A percentile compares a stretch with the other conserved stretches of the same genome.
phyloP scores from a whole-genome alignment of 257 asterid genomes.

The Gentiana dahurica region DNA sequence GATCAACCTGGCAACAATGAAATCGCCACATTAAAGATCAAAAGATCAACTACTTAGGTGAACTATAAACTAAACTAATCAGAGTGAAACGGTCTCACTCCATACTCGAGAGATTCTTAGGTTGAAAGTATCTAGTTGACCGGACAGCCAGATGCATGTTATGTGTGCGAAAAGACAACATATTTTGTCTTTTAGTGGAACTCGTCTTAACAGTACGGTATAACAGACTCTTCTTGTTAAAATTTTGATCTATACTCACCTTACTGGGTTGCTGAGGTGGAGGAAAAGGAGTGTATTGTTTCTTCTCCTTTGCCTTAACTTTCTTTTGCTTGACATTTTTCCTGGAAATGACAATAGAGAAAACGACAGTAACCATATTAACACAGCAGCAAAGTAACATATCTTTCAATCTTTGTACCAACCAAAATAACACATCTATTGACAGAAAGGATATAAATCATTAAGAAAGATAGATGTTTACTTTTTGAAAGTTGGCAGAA shows the following conservation, averaged over 20 bases:
- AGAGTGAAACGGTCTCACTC: too few relatives aligned
- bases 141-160: too few relatives aligned
- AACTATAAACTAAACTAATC: too few relatives aligned
- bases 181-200: too few relatives aligned
- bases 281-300: slow-evolving; percentile 88
- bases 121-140: too few relatives aligned
- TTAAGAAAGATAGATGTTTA: slow-evolving; percentile 11
- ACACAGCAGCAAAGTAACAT: background rate
- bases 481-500: slow-evolving; percentile 86
- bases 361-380: slow-evolving; percentile 4
- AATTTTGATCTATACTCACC: slow-evolving; percentile 32
- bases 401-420: background rate
- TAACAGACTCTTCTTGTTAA: too few relatives aligned
- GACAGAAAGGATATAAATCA: background rate
- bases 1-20: slow-evolving; percentile 50
- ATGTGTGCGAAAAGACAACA: too few relatives aligned
- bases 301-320: slow-evolving; percentile 72
- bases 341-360: slow-evolving; percentile 30
- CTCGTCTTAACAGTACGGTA: too few relatives aligned
- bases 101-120: too few relatives aligned
- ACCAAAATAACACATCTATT: background rate
- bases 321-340: slow-evolving; percentile 89
- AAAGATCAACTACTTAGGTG: background rate
- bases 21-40: slow-evolving; percentile 3
- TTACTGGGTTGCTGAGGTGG: slow-evolving; percentile 93